A percentile compares a stretch with the other conserved stretches of the same genome.
These are phyloP conservation scores for Didymella glomerata DNA, from an alignment of 2,329 filamentous ascomycete genomes.

Conservation along the genomic window DNA sequence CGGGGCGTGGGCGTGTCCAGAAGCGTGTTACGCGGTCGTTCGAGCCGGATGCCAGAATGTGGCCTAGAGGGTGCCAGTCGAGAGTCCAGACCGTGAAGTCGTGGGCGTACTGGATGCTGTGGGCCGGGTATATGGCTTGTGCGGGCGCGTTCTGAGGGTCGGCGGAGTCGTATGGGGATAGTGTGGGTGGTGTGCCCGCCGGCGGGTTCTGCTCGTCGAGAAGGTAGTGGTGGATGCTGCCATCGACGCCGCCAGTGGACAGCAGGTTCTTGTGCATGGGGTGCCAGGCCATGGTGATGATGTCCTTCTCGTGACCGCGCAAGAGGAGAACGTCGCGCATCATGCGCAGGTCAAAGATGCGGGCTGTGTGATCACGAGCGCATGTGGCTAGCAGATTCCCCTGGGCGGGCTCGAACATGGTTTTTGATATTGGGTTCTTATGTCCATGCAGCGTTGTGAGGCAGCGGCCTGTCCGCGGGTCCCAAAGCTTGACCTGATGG, in stretches of 20 bases:
- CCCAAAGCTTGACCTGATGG: slow-evolving; percentile 97
- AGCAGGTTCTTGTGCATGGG: slow-evolving; percentile 89
- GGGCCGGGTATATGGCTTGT: slow-evolving; percentile 91
- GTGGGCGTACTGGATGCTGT: slow-evolving; percentile 86
- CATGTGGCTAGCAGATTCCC: slow-evolving; percentile 89
- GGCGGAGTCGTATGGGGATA: slow-evolving; percentile 82
- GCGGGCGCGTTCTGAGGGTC: slow-evolving; percentile 81
- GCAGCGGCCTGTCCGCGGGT: slow-evolving; percentile 88
- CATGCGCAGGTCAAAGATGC: slow-evolving; percentile 94
- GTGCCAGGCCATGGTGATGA: slow-evolving; percentile 92
- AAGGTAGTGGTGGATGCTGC: slow-evolving; percentile 91
- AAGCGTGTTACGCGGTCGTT: slow-evolving; percentile 97
- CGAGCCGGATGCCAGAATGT: slow-evolving; percentile 92
- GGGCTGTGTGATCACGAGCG: slow-evolving; percentile 88
- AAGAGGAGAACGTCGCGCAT: slow-evolving; percentile 97
- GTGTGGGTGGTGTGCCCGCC: slow-evolving; percentile 71
- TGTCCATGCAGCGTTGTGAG: slow-evolving; percentile 94
- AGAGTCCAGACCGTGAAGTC: slow-evolving; percentile 97
- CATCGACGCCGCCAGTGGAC: slow-evolving; percentile 89
- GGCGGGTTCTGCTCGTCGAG: slow-evolving; percentile 93
- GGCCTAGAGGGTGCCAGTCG: slow-evolving; percentile 96
- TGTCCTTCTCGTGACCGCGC: slow-evolving; percentile 94
- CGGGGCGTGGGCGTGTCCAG: slow-evolving; percentile 90
- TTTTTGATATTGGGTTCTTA: slow-evolving; percentile 96
- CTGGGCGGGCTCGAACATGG: slow-evolving; percentile 84